These are phyloP conservation scores for Fusarium begoniae DNA, from an alignment of 2,329 filamentous ascomycete genomes.

Conservation along the genomic window DNA sequence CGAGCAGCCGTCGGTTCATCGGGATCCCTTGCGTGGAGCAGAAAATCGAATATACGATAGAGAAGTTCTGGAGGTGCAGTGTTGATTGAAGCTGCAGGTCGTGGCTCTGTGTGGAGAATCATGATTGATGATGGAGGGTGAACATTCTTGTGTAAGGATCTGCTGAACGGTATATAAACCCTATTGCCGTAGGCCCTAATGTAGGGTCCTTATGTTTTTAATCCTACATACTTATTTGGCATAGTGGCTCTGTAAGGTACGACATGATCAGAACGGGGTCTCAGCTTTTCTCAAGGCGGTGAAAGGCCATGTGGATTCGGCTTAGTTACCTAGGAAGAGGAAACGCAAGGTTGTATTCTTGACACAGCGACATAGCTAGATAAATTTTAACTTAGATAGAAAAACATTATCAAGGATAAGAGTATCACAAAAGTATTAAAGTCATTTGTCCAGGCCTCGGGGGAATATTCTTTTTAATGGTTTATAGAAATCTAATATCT, in stretches of 20 bases:
- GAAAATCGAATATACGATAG: neutral
- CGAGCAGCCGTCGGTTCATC: neutral
- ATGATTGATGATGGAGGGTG: neutral
- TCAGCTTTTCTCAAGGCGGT: neutral
- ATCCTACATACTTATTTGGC: neutral
- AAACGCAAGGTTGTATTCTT: too few species aligned
- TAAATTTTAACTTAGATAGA: too few species aligned
- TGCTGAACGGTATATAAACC: neutral
- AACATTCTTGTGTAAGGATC: neutral
- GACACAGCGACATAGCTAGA: too few species aligned
- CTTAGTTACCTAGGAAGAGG: neutral
- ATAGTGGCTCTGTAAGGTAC: neutral
- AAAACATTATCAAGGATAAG: too few species aligned
- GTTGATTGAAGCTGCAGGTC: neutral
- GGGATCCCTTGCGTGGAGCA: neutral
- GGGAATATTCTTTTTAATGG: too few species aligned
- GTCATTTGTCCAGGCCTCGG: too few species aligned
- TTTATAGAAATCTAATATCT: too few species aligned
- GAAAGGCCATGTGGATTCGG: neutral
- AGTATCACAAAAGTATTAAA: fast-evolving
- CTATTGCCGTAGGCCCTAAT: neutral
- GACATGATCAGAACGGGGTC: neutral
- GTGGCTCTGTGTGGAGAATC: neutral
- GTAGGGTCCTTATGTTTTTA: neutral
- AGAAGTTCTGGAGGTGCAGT: neutral